Base-by-base conservation (phyloP, 495 filamentous ascomycete species). In the Penicillium bovifimosum region DNA sequence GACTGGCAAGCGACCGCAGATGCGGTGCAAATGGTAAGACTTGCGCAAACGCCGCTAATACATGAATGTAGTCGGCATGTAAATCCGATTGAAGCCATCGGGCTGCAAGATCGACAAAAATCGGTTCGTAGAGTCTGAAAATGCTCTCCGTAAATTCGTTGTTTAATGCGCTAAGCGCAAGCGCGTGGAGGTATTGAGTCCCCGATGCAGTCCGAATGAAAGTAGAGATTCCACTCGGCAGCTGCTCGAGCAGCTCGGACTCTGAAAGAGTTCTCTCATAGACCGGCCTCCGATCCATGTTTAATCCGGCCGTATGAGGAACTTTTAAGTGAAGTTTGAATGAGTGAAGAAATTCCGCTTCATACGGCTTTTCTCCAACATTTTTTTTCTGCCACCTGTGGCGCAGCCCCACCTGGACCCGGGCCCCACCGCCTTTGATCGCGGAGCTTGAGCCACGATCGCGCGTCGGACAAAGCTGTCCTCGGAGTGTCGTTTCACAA, bases 101-200 rank as follows among this genome's bases (percentile, higher is more conserved):
- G 53, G 88, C 83, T 67, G 86, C 89, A 40, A 90, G 68, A 64
- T 96, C 90, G 54, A 88, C 80, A 58, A 92, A 86, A 41, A 89
- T 65, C 42, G 72, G 70, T 67, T 88, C 80, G 64, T 89, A 88
- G 52, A 82, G 72, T 53, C 75, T 70, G 60, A 91, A 91, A 60
- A 96, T 74, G 14, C 66, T 66, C 54, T 86, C 76, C 47, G 88
- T 91, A 54, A 78, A 73, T 47, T 72, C 65, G 41, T 87, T 75
- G 53, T 83, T 71, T 54, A 92, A 76, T 26, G 90, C 83, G 50
- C 82, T 78, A 51, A 70, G 68, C 48, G 87, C 78, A 63, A 95
- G 73, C 49, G 80, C 77, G 65, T 87, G 80, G 46, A 93, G 80
- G 68, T 90, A 85, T 58, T 80, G 74, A 47, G 76, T 72, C 58